phyloP scores from a whole-genome alignment of 2,329 filamentous ascomycete species.

The Hymenoscyphus repandus region DNA sequence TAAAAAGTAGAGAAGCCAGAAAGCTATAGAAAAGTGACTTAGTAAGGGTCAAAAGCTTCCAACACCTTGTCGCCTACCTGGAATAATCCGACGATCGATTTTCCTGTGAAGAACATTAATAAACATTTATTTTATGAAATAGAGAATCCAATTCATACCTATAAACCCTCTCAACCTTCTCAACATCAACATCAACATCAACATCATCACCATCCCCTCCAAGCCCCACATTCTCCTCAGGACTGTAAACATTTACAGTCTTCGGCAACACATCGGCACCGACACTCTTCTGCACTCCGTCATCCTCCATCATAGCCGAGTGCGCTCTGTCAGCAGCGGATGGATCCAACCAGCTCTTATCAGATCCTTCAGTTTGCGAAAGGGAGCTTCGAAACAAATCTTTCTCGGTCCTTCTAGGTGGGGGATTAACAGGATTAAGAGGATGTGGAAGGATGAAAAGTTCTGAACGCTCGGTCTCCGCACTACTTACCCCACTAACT shows the following conservation, averaged over 20 bases:
- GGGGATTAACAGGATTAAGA: no score
- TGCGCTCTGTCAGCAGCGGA: not conserved
- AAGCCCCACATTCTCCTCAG: constrained; percentile 4
- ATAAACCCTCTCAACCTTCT: constrained; percentile 34
- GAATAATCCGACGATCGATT: constrained; percentile 52
- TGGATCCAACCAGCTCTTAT: constrained; percentile 7
- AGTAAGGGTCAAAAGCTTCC: not conserved
- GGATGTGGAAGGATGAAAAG: no score
- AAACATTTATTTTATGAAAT: not conserved
- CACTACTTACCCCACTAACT: not conserved
- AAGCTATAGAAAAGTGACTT: constrained; percentile 44
- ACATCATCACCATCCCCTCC: constrained; percentile 22
- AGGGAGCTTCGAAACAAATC: no score
- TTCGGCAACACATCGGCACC: not conserved
- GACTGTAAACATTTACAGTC: not conserved
- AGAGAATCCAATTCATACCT: constrained; percentile 24
- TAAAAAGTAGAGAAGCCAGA: constrained; percentile 88
- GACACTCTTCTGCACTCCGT: not conserved
- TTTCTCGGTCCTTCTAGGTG: no score
- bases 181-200: constrained; percentile 21
- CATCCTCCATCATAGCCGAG: not conserved
- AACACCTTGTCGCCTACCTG: constrained; percentile 31
- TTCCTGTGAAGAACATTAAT: constrained; percentile 32
- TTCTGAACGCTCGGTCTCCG: not conserved
- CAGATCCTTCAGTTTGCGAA: no score